phyloP scores from a whole-genome alignment of 208 protist species.

The Leishmania martiniquensis region DNA sequence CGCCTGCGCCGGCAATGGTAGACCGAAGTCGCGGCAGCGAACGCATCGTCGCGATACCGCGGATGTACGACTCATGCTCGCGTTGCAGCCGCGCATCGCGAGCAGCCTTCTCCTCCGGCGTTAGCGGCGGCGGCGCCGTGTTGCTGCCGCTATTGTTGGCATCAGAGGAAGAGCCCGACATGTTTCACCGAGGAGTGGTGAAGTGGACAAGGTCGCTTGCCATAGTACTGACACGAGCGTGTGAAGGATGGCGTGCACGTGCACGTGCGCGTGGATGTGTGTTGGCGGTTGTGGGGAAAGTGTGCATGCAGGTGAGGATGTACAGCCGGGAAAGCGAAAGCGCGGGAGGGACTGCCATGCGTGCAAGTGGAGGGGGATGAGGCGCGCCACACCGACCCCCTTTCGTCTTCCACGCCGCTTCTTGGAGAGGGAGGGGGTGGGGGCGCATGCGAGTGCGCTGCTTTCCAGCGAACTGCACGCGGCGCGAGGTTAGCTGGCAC shows the following conservation, averaged over 20 bases:
- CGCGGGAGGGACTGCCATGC: neutral
- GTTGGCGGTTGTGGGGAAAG: neutral
- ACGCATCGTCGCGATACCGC: conserved; percentile 71
- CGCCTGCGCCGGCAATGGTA: conserved; percentile 82
- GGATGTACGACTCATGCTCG: conserved; percentile 78
- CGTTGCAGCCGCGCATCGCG: conserved; percentile 65
- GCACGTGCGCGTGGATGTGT: neutral
- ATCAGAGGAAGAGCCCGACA: neutral
- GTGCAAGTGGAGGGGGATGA: too few relatives aligned
- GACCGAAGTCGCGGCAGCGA: conserved; percentile 76
- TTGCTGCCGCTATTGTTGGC: neutral
- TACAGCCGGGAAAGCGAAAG: neutral
- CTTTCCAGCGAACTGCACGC: neutral
- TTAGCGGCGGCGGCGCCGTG: conserved; percentile 43
- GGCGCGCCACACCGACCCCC: too few relatives aligned
- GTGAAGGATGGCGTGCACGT: neutral
- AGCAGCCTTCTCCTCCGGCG: conserved; percentile 54
- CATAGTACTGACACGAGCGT: neutral
- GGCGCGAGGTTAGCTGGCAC: neutral
- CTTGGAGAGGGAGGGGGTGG: too few relatives aligned
- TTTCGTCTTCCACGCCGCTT: neutral
- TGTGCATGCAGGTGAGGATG: neutral
- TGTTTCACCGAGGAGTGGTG: neutral
- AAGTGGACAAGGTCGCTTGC: neutral
- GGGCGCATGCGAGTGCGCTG: neutral